A percentile compares a stretch with the other conserved stretches of the same genome.
phyloP scores from a whole-genome alignment of 1,139 yeast species.

The Scheffersomyces quercinus region DNA sequence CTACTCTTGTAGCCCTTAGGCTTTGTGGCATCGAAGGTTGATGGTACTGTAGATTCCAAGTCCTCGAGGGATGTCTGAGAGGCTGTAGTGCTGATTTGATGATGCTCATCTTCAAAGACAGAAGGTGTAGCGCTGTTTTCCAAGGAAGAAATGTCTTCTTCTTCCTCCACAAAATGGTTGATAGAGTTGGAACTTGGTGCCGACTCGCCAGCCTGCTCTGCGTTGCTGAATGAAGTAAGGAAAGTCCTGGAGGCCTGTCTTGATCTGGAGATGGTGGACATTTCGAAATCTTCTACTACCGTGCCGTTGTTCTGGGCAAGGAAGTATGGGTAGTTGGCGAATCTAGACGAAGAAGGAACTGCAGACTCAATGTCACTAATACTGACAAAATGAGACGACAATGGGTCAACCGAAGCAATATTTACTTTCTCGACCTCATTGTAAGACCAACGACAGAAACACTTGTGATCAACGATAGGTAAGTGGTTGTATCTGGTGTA shows the following conservation, averaged over 20 bases:
- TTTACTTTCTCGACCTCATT: conserved; percentile 30
- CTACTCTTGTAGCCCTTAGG: conserved; percentile 1
- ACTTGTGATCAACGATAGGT: conserved; percentile 64
- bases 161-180: conserved; percentile 21
- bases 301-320: conserved; percentile 2
- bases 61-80: conserved; percentile 38
- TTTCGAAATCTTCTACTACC: conserved; percentile 23
- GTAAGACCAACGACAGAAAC: conserved; percentile 88
- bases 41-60: conserved; percentile 14
- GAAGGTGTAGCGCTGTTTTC: conserved; percentile 44
- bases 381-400: conserved; percentile 11
- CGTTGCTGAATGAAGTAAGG: conserved; percentile 11
- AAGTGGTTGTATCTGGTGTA: conserved; percentile 71
- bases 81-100: conserved; percentile 26
- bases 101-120: conserved; percentile 31
- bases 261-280: conserved; percentile 30
- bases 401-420: conserved; percentile 35
- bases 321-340: conserved; percentile 1
- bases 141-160: conserved; percentile 25
- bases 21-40: neutral
- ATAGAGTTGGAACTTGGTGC: conserved; percentile 18
- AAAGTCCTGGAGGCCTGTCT: conserved; percentile 31
- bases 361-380: conserved; percentile 2
- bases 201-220: conserved; percentile 7
- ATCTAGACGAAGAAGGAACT: conserved; percentile 6